A percentile compares a stretch with the other conserved stretches of the same genome.
These are phyloP conservation scores for Cystobasidiaceae sp. DNA, from an alignment of 1,284 basidiomycete genomes.

Conservation along the genomic window DNA sequence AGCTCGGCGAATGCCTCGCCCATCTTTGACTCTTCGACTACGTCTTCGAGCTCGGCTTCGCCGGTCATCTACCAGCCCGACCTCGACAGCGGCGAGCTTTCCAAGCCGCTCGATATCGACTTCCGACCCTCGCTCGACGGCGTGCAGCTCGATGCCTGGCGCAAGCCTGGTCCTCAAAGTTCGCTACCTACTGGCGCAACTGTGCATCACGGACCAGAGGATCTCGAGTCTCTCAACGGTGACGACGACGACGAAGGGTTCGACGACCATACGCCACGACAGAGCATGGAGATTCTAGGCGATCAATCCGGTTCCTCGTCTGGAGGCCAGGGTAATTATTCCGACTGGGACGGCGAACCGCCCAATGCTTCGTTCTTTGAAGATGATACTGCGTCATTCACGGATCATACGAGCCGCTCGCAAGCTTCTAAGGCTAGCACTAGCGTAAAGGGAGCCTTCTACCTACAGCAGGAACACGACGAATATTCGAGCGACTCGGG, in stretches of 20 bases:
- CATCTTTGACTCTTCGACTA: constrained; percentile 18
- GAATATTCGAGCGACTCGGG: constrained; percentile 54
- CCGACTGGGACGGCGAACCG: constrained; percentile 52
- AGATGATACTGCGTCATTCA: constrained; percentile 48
- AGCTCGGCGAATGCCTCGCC: constrained; percentile 15
- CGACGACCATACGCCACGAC: constrained; percentile 26
- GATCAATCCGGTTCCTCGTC: constrained; percentile 11
- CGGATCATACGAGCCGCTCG: constrained; percentile 2
- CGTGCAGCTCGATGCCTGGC: constrained; percentile 30
- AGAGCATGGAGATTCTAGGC: constrained; percentile 18
- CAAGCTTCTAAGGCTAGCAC: neutral
- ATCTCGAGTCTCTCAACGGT: neutral
- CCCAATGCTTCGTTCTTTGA: constrained; percentile 62
- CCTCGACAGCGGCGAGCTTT: neutral
- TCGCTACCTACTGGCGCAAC: neutral
- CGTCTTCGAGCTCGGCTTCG: constrained; percentile 13
- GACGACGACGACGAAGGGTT: constrained; percentile 23
- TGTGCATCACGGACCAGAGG: constrained; percentile 2
- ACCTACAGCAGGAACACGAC: constrained; percentile 45
- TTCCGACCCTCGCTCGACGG: constrained; percentile 26
- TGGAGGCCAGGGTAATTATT: constrained; percentile 1
- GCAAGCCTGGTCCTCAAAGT: too few species aligned
- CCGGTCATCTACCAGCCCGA: constrained; percentile 9
- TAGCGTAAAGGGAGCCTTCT: constrained; percentile 8
- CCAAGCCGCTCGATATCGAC: constrained; percentile 10